phyloP scores from a whole-genome alignment of 208 protist genomes.

The Porcisia deanei region DNA sequence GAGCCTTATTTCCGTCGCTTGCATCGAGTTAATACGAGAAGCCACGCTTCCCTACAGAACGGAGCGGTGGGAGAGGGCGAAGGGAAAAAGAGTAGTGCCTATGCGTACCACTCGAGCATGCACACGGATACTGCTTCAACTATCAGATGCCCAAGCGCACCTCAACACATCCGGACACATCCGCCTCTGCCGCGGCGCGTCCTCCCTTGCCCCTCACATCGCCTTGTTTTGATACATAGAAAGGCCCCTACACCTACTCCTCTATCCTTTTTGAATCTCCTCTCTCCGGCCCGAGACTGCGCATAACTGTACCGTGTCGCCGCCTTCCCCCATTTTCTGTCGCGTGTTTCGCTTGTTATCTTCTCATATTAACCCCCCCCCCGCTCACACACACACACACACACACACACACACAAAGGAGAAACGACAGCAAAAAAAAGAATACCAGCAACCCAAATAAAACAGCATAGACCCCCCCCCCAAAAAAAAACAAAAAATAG shows the following conservation, averaged over 20 bases:
- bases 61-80: not conserved
- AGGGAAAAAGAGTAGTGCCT: not conserved
- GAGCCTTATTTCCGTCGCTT: not conserved
- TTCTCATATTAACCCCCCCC: not conserved
- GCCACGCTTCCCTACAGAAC: not conserved
- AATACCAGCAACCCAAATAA: not conserved
- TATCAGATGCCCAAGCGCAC: not conserved
- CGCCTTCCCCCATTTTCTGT: not conserved
- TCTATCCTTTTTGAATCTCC: not conserved
- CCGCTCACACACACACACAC: not conserved
- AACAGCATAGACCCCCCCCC: not conserved
- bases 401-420: not conserved
- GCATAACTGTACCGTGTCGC: not conserved
- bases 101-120: not conserved
- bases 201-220: not conserved
- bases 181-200: not conserved
- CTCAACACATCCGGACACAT: not conserved
- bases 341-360: not conserved
- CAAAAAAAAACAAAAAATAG: not conserved
- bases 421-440: not conserved
- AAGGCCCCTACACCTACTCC: not conserved
- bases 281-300: not conserved
- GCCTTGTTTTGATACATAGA: not conserved
- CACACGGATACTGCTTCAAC: not conserved
- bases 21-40: not conserved